Evolutionary conservation across 352 stramenopile species (phyloP), one percentile per base, ranked within the genome.

Genomic region (Pythium aphanidermatum): DNA sequence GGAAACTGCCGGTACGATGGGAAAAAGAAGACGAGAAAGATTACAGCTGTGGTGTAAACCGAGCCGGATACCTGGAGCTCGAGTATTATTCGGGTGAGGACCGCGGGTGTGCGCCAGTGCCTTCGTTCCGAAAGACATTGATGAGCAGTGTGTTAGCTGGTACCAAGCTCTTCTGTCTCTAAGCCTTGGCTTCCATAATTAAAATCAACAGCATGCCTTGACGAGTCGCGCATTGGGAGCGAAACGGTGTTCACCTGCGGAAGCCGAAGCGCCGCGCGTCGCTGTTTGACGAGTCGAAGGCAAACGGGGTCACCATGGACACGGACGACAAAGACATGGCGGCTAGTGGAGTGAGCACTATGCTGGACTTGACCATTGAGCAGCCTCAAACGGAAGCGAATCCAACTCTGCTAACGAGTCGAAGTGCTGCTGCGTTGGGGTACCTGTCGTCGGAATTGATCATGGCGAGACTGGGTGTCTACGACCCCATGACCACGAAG

Each of bases 1-100:
- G 80, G 80, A 85, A 92, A 44, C 54, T 92, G 29, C 79, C 79
- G 1, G 62, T 74, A 37, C 76, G 77, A 5, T 92, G 79, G 79
- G 77, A 86, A 43, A 85, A 86, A 39, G 79, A 89, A 47, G 72
- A 89, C 47, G 66, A 61, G 21, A 80, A 84, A 23, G 69, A 79
- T n/a, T n/a, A n/a, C 34, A 65, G 74, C 16, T 73, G 52, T 2
- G 63, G 79, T 29, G 76, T 88, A 24, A 86, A 86, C 38, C 72
- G 70, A 27, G 64, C 62, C 2, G 79, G 79, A 0, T 89, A 68
- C 33, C 54, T 92, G 5, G 58, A 78, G 41, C 58, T 92, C 36
- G 74, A 89, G 53, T 92, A 92, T 48, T 82, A 81, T 36, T 86
- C 79, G 14, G 72, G 68, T 1, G 61, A 69, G 34, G 76, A 89